Conservation (phyloP, 1,284 basidiomycete species). For the Ustilago vetiveriae region DNA sequence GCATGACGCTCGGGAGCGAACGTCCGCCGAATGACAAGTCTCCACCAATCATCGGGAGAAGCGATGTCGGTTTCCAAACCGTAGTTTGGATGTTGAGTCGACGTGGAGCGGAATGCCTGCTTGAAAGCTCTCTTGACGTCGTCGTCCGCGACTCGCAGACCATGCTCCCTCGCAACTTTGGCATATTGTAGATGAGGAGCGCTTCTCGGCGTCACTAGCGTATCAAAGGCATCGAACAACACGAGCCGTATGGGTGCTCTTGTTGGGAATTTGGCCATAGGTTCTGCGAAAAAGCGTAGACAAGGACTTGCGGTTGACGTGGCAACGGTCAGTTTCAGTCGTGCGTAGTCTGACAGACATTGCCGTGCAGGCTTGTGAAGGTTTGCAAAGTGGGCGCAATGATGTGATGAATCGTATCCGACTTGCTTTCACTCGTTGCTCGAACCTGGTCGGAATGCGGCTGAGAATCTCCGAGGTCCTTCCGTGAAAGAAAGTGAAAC, state of each 20-base stretch:
- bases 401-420: too few relatives aligned
- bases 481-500: too few relatives aligned
- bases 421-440: too few relatives aligned
- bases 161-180: slow-evolving; percentile 21
- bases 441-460: too few relatives aligned
- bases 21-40: slow-evolving; percentile 41
- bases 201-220: slow-evolving; percentile 35
- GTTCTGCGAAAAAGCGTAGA: too few relatives aligned
- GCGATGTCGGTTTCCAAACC: slow-evolving; percentile 36
- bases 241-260: slow-evolving; percentile 31
- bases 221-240: slow-evolving; percentile 57
- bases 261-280: slow-evolving; percentile 14
- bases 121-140: slow-evolving; percentile 39
- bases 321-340: too few relatives aligned
- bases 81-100: slow-evolving; percentile 41
- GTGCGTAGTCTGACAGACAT: too few relatives aligned
- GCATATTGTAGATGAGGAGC: slow-evolving; percentile 53
- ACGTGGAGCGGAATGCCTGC: slow-evolving; percentile 37
- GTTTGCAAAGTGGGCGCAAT: too few relatives aligned
- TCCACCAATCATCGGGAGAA: slow-evolving; percentile 52
- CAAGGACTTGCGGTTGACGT: too few relatives aligned
- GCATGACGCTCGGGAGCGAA: slow-evolving; percentile 25
- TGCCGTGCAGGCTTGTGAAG: too few relatives aligned
- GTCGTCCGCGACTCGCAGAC: slow-evolving; percentile 16
- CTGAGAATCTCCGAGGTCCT: too few relatives aligned